These are phyloP conservation scores for Truncatella angustata DNA, from an alignment of 2,329 filamentous ascomycete genomes.

Conservation along the genomic window DNA sequence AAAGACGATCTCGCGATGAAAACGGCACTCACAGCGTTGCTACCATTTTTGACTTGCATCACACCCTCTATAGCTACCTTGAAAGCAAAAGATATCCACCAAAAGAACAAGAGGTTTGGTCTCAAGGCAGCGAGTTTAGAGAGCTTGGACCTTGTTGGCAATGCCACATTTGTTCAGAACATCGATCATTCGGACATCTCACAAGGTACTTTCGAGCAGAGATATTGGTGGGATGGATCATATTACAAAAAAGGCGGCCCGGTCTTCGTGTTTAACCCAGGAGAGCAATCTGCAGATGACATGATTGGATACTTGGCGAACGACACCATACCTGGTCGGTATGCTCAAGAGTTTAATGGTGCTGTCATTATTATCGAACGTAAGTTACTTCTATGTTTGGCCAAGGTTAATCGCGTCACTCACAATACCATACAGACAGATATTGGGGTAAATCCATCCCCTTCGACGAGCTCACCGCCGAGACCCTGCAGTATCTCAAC, in stretches of 20 bases:
- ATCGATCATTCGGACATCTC: constrained; percentile 11
- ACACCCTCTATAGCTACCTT: background rate
- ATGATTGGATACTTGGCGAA: constrained; percentile 14
- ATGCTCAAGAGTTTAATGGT: constrained; percentile 17
- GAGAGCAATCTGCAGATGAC: constrained; percentile 15
- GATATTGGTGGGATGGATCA: constrained; percentile 18
- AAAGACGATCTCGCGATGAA: background rate
- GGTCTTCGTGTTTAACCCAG: constrained; percentile 19
- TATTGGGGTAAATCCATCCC: constrained; percentile 20
- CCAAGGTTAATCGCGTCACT: background rate
- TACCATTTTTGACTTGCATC: constrained; percentile 2
- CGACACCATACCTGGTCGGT: constrained; percentile 16
- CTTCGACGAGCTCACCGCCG: constrained; percentile 17
- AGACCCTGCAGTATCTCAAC: constrained; percentile 23
- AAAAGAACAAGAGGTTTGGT: background rate
- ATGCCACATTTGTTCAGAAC: constrained; percentile 13
- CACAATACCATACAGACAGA: constrained; percentile 11
- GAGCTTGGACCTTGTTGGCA: constrained; percentile 11
- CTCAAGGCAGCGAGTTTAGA: background rate
- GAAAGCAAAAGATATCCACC: constrained; percentile 1
- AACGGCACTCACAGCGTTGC: background rate
- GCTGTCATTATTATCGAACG: constrained; percentile 19
- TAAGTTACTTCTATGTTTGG: background rate
- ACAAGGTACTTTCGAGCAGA: constrained; percentile 16
- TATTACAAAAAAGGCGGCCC: constrained; percentile 15